Base-by-base conservation (phyloP, 352 stramenopile species). In the Phytopythium oedochilum region DNA sequence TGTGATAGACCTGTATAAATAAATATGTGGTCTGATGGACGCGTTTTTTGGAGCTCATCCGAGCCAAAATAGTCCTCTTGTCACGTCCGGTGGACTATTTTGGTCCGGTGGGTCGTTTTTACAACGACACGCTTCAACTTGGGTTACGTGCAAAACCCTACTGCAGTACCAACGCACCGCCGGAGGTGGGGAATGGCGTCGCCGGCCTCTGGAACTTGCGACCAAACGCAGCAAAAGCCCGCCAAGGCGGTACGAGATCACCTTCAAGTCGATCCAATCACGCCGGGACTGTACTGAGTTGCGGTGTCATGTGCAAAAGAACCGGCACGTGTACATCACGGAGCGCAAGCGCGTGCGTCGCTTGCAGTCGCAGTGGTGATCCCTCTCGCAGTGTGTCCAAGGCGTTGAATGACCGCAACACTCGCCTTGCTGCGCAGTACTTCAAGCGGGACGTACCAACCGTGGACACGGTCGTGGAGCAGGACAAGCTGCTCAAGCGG, bases 401-500 rank as follows among this genome's bases (percentile, higher is more conserved):
- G 29, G 29, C 29, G 18, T 26, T 34, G 20, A 12, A 31, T 58
- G 3, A 23, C 23, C 39, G 17, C 39, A 32, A 58, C 6, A 7
- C 4, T 64, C 23, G 1, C 10, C 36, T n/a, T 53, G 3, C 17
- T 6, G 14, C 14, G 23, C 22, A 92, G 82, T 90, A 88, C 60
- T 64, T 89, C 29, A 80, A 84, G 46, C 70, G 75, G 22, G 65
- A 87, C 26, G 78, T 92, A 9, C 73, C 77, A 5, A 75, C 75
- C 0, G 68, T 92, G 6, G 79, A 92, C 43, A 88, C 77, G 5
- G 64, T 92, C 6, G 66, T 88, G 20, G 82, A 92, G 54, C 70
- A 89, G 64, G 78, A 86, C 49, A 92, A 87, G 45, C 44, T 92
- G 23, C 52, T 63, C 6, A 87, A 83, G 50, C 82, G 75, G 29